Evolutionary conservation across 1,284 basidiomycete species (phyloP), one percentile per base, ranked within the genome.

Genomic region (Microbotryum saponariae): DNA sequence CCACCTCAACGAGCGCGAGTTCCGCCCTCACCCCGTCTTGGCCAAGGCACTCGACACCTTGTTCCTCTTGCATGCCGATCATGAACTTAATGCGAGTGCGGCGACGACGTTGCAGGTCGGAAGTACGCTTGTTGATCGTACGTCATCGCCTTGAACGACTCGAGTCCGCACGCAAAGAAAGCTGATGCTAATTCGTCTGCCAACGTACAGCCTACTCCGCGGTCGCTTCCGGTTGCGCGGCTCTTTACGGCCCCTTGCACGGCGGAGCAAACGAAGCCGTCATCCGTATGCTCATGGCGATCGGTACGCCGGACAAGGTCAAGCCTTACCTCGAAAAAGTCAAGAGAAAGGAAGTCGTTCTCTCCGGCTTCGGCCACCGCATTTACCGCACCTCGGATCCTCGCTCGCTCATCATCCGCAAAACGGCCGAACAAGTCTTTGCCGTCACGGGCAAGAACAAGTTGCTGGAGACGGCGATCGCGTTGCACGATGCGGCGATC

Each of bases 31-130:
- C 69, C 88, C 89, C 0, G 81, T 90, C 8, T 80, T 92, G 10
- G 87, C 85, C 71, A 89, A 86, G 70, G 90, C 90, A 2, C 79
- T 92, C 54, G 90, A 92, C 72, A 82, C 85, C 20, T 77, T 92
- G 27, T 92, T 92, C 79, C 79, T 92, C 61, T 78, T 91, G 21
- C 89, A 92, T 71, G 89, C 89, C 0, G 90, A 92, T 37, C 89
- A 91, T 72, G 89, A 91, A 72, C 77, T 91, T 68, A 92, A 92
- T 67, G 88, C 87, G 20, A 86, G 84, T 3, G 83, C 86, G 51
- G 89, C 89, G 2, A 89, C 89, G 0, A 86, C 89, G 21, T 77
- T 91, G 56, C 89, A 91, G 72, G 88, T 87, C 0, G 88, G 83
- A n/a, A 88, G 86, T 64, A 89, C 89, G 6, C 79, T 92, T 29